These are phyloP conservation scores for Catenaria anguillulae DNA, from an alignment of 371 early-diverging fungal species.

Conservation along the genomic window DNA sequence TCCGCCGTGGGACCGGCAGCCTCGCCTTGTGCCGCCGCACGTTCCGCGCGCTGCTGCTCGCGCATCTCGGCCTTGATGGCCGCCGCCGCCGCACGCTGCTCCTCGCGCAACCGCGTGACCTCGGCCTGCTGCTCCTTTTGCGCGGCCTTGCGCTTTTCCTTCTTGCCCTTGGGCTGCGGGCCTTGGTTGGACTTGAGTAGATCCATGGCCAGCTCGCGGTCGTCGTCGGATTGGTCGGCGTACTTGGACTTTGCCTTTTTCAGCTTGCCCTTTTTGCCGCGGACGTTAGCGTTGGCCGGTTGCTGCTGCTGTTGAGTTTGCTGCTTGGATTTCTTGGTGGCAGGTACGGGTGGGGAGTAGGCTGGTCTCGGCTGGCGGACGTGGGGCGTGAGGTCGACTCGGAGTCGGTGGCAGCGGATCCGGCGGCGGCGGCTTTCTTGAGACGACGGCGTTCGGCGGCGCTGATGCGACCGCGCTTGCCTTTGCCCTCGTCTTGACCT, in stretches of 20 bases:
- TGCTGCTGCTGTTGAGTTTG: too few species aligned
- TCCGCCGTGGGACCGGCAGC: neutral
- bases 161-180: slow-evolving; percentile 11
- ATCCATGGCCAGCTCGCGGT: slow-evolving; percentile 61
- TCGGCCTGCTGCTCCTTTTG: neutral
- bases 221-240: slow-evolving; percentile 88
- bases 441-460: neutral
- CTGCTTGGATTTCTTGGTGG: too few species aligned
- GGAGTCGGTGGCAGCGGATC: too few species aligned
- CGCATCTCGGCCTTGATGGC: neutral
- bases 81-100: neutral
- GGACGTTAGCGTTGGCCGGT: slow-evolving; percentile 18
- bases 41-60: neutral
- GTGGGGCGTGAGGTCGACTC: too few species aligned
- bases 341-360: too few species aligned
- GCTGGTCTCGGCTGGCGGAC: too few species aligned
- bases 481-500: neutral
- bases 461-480: neutral
- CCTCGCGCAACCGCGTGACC: neutral
- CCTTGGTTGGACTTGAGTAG: slow-evolving; percentile 28
- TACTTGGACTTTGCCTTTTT: slow-evolving; percentile 86
- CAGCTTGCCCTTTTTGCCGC: slow-evolving; percentile 73
- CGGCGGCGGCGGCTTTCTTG: neutral
- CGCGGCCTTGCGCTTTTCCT: slow-evolving; percentile 8
- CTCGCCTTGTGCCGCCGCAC: neutral